phyloP scores from a whole-genome alignment of 257 asterid genomes.

The Fraxinus americana region DNA sequence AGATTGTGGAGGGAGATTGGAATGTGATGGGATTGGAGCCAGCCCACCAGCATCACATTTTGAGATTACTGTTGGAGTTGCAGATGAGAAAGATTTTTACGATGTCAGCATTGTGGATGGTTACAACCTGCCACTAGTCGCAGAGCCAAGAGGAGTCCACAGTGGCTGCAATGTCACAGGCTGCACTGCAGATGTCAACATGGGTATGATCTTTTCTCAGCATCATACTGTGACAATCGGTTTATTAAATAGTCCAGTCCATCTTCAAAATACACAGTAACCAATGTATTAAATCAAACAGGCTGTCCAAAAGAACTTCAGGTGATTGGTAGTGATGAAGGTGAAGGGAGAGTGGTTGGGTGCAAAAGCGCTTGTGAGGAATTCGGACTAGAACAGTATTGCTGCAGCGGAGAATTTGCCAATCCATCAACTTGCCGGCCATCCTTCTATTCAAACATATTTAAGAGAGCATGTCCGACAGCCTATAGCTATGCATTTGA shows the following conservation, averaged over 20 bases:
- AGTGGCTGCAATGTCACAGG: constrained; percentile 54
- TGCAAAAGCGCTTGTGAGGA: constrained; percentile 69
- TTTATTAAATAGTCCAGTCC: no score
- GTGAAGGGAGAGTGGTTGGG: constrained; percentile 39
- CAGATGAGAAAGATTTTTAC: constrained; percentile 43
- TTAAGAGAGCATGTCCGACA: constrained; percentile 70
- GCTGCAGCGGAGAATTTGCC: constrained; percentile 35
- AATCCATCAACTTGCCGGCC: constrained; percentile 51
- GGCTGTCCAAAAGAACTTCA: constrained; percentile 61
- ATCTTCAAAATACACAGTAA: not conserved
- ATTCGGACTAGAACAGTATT: constrained; percentile 34
- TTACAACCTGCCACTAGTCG: constrained; percentile 49
- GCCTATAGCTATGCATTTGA: constrained; percentile 83
- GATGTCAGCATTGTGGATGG: constrained; percentile 60
- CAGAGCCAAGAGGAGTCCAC: constrained; percentile 32
- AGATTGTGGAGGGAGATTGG: constrained; percentile 52
- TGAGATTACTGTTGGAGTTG: constrained; percentile 47
- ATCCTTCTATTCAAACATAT: constrained; percentile 43
- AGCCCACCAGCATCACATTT: constrained; percentile 52
- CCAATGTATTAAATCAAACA: constrained; percentile 15
- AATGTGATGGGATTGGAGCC: constrained; percentile 49
- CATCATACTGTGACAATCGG: not conserved
- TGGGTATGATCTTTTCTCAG: constrained; percentile 27
- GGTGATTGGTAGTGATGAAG: constrained; percentile 30
- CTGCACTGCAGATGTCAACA: constrained; percentile 44